These are phyloP conservation scores for Thraustochytrium sp. DNA, from an alignment of 352 stramenopile species.

Conservation along the genomic window DNA sequence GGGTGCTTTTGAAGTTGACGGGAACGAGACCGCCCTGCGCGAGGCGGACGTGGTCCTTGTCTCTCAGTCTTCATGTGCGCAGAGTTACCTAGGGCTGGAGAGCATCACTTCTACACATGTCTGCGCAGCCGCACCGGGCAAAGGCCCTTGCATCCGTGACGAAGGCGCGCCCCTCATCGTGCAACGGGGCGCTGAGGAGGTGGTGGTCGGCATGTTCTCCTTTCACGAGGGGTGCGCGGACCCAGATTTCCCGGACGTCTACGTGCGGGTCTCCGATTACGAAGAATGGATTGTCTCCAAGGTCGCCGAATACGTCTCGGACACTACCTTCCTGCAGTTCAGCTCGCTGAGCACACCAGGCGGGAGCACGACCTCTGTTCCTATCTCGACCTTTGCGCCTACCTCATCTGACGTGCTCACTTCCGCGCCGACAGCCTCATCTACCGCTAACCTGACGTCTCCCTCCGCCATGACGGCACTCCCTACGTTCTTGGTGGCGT, in stretches of 20 bases:
- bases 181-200: background rate
- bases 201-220: conserved; percentile 58
- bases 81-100: background rate
- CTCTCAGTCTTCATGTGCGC: background rate
- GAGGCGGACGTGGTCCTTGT: background rate
- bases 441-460: too few relatives aligned
- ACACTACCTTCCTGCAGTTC: too few relatives aligned
- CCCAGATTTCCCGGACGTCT: conserved; percentile 55
- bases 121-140: conserved; percentile 42
- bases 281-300: conserved; percentile 6
- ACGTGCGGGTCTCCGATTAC: conserved; percentile 54
- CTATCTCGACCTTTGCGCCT: too few relatives aligned
- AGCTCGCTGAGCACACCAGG: too few relatives aligned
- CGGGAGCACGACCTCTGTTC: too few relatives aligned
- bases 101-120: background rate
- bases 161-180: conserved; percentile 55
- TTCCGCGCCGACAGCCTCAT: too few relatives aligned
- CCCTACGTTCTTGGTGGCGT: too few relatives aligned
- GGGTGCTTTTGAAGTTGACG: background rate
- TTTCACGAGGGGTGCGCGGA: conserved; percentile 61
- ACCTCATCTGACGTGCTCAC: too few relatives aligned
- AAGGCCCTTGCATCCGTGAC: conserved; percentile 63
- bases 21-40: conserved; percentile 9
- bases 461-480: too few relatives aligned
- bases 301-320: too few relatives aligned